phyloP scores from a whole-genome alignment of 257 asterid species.

The Datura wrightii region DNA sequence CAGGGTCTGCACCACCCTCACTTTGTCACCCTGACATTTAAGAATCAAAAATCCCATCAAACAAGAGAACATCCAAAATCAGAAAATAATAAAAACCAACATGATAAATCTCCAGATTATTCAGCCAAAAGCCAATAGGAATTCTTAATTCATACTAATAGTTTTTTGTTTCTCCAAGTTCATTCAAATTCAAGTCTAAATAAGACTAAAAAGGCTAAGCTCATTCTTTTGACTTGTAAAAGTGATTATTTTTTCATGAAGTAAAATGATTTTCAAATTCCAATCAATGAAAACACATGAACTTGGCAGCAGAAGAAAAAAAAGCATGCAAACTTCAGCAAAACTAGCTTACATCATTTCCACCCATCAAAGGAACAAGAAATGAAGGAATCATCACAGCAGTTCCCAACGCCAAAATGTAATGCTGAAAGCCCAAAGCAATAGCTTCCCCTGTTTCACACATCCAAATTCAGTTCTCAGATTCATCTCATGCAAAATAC shows the following conservation, averaged over 20 bases:
- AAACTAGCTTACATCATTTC: conserved; percentile 65
- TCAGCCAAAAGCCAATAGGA: background rate
- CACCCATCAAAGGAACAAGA: conserved; percentile 98
- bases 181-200: background rate
- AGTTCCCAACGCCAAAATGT: conserved; percentile 84
- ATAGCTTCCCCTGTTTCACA: conserved; percentile 77
- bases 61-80: conserved; percentile 10
- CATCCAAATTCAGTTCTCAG: conserved; percentile 22
- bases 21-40: conserved; percentile 71
- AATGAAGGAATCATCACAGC: conserved; percentile 96
- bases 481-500: conserved; percentile 33
- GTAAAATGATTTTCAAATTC: background rate
- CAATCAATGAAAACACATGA: background rate
- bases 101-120: background rate
- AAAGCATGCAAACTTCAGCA: background rate
- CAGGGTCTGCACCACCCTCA: conserved; percentile 90
- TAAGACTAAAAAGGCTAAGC: background rate
- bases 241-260: background rate
- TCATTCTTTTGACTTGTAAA: background rate
- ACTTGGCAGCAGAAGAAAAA: background rate
- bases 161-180: background rate
- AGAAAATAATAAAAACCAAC: background rate
- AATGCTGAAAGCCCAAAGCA: conserved; percentile 93
- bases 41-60: conserved; percentile 3
- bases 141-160: background rate